These are phyloP conservation scores for Gentiana macrophylla DNA, from an alignment of 257 asterid genomes.

Conservation along the genomic window DNA sequence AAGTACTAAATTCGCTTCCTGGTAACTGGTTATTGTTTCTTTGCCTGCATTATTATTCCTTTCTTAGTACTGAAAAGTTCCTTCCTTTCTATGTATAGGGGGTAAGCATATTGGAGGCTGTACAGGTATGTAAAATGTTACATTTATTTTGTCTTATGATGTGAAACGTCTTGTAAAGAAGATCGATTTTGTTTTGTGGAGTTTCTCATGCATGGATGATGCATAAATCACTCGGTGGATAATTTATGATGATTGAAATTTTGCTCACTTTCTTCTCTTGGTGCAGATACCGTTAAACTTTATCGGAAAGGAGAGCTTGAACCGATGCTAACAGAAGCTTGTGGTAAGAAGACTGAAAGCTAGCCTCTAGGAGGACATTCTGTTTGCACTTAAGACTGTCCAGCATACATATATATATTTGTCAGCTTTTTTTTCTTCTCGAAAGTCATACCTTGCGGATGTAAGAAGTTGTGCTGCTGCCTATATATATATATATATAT, in stretches of 20 bases:
- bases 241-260: background rate
- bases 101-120: conserved; percentile 90
- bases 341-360: conserved; percentile 27
- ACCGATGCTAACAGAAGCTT: conserved; percentile 47
- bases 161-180: no score
- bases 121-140: conserved; percentile 41
- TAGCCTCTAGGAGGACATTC: conserved; percentile 8
- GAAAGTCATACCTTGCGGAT: no score
- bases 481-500: no score
- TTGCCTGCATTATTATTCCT: background rate
- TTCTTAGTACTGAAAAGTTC: conserved; percentile 4
- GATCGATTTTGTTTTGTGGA: no score
- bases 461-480: no score
- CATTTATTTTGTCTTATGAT: background rate
- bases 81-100: conserved; percentile 34
- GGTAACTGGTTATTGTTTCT: background rate
- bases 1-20: no score
- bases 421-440: background rate
- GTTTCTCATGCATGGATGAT: background rate
- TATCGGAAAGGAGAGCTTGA: conserved; percentile 58
- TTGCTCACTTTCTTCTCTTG: conserved; percentile 7
- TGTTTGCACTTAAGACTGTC: conserved; percentile 1
- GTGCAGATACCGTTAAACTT: conserved; percentile 53
- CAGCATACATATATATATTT: background rate
- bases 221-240: background rate